Evolutionary conservation across 441 rosid genomes (phyloP).

Genomic region (Brassica hybrid): DNA sequence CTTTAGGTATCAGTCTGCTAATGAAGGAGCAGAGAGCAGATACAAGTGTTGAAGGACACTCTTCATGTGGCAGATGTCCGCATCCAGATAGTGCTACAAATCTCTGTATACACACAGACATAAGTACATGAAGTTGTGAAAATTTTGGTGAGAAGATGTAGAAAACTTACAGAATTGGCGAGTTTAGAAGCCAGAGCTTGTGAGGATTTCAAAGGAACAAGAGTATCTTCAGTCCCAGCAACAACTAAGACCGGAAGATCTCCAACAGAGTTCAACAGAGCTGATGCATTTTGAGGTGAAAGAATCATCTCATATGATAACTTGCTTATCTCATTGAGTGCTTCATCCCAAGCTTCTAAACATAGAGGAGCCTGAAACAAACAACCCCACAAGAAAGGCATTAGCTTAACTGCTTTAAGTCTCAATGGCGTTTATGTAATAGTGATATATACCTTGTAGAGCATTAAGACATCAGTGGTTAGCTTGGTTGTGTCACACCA

Average conservation of each 20-base stretch:
- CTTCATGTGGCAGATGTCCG: conserved; percentile 96
- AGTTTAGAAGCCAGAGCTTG: conserved; percentile 79
- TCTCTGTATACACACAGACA: conserved; percentile 56
- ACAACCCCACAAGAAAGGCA: neutral
- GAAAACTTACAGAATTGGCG: conserved; percentile 81
- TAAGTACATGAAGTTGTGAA: no score
- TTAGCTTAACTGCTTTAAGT: neutral
- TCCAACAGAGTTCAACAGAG: conserved; percentile 66
- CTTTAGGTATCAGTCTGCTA: conserved; percentile 56
- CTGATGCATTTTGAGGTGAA: conserved; percentile 54
- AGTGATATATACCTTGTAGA: conserved; percentile 77
- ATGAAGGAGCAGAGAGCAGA: conserved; percentile 80
- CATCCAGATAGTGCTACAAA: conserved; percentile 85
- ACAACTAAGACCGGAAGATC: conserved; percentile 74
- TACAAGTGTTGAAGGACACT: conserved; percentile 81
- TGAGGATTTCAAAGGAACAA: conserved; percentile 77
- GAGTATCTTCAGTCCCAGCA: conserved; percentile 80
- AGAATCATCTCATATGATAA: conserved; percentile 79
- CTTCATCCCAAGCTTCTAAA: conserved; percentile 95
- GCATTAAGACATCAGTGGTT: conserved; percentile 77
- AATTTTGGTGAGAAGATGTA: neutral
- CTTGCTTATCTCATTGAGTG: conserved; percentile 87
- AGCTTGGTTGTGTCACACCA: conserved; percentile 88
- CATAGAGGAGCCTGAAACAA: conserved; percentile 74
- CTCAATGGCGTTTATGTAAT: neutral